Conservation (phyloP, 805 yeast species). For the Kazachstania taianensis region DNA sequence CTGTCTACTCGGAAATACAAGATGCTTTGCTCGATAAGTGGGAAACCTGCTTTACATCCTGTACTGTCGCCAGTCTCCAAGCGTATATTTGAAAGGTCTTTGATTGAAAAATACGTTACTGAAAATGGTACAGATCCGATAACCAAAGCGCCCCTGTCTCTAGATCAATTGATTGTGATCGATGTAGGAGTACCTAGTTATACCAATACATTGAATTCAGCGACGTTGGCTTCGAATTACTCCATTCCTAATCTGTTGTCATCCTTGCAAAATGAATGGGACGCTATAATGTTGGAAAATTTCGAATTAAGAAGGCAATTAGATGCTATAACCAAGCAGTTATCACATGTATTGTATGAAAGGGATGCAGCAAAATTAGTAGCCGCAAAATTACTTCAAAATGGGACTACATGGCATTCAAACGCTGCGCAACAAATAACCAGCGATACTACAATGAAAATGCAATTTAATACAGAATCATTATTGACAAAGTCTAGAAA, state of each 20-base stretch:
- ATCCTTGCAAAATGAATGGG: conserved; percentile 83
- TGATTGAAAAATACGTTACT: conserved; percentile 51
- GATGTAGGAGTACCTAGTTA: neutral
- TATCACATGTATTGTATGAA: conserved; percentile 68
- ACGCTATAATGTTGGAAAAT: conserved; percentile 70
- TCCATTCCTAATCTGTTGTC: conserved; percentile 65
- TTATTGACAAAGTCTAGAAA: no score
- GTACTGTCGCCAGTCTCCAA: conserved; percentile 70
- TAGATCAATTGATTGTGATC: conserved; percentile 43
- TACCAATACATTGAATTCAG: conserved; percentile 28
- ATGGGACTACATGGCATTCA: no score
- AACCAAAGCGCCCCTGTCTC: conserved; percentile 46
- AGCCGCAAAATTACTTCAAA: conserved; percentile 63
- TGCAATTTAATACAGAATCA: no score
- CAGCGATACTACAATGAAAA: conserved; percentile 35
- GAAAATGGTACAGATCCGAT: conserved; percentile 71
- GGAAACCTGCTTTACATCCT: conserved; percentile 57
- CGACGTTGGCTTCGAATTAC: conserved; percentile 35
- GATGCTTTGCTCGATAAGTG: conserved; percentile 46
- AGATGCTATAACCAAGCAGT: conserved; percentile 53
- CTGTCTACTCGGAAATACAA: no score
- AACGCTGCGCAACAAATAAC: no score
- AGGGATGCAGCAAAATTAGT: conserved; percentile 89
- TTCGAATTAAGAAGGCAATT: conserved; percentile 68
- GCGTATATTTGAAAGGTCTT: conserved; percentile 53